These are phyloP conservation scores for Cyberlindnera japonica DNA, from an alignment of 805 yeast species.

Conservation along the genomic window DNA sequence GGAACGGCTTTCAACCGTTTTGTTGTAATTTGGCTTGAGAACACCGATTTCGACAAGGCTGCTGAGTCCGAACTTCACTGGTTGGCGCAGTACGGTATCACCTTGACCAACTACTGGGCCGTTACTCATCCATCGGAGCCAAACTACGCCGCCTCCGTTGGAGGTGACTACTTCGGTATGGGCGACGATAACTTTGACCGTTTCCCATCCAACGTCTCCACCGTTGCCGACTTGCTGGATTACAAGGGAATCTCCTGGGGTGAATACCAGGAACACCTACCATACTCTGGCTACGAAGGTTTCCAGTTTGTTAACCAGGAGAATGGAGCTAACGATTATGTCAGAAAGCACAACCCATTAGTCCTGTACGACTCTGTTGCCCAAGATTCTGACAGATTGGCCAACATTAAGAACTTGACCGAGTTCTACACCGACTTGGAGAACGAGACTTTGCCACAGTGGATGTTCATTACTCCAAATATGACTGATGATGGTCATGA, in stretches of 20 bases:
- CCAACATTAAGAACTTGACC: constrained; percentile 46
- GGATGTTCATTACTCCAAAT: constrained; percentile 51
- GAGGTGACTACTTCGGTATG: constrained; percentile 50
- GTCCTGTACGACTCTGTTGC: constrained; percentile 39
- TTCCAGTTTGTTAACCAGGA: constrained; percentile 42
- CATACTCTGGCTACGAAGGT: constrained; percentile 50
- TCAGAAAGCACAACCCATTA: constrained; percentile 52
- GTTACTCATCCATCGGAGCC: constrained; percentile 53
- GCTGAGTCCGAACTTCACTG: constrained; percentile 39
- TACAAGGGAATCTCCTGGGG: constrained; percentile 46
- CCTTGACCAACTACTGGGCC: constrained; percentile 48
- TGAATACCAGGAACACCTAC: constrained; percentile 50
- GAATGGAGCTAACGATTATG: constrained; percentile 42
- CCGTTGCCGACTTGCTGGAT: constrained; percentile 42
- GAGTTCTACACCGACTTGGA: constrained; percentile 39
- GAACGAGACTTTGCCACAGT: constrained; percentile 44
- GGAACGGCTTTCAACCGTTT: constrained; percentile 41
- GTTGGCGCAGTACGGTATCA: constrained; percentile 42
- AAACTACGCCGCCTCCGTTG: constrained; percentile 40
- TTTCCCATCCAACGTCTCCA: constrained; percentile 44
- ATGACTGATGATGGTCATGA: constrained; percentile 53
- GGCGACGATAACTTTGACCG: constrained; percentile 42
- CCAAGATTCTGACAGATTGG: constrained; percentile 33
- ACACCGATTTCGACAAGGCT: constrained; percentile 50
- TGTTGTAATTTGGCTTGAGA: constrained; percentile 46